These are phyloP conservation scores for Citrus maxima DNA, from an alignment of 345 rosid genomes.

Conservation along the genomic window DNA sequence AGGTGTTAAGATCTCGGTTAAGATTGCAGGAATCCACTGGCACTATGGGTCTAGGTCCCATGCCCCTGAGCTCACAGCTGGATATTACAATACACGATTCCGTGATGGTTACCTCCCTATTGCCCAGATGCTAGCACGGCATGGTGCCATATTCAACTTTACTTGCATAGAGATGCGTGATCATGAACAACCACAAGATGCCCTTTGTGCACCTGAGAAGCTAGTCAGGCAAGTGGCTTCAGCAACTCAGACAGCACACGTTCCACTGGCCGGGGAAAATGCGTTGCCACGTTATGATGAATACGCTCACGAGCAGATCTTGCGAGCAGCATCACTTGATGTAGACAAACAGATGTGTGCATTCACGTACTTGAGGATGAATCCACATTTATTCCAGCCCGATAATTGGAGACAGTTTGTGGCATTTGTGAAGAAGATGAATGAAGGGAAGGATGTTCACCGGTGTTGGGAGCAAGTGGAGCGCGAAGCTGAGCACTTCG, in stretches of 20 bases:
- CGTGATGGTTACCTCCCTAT: slow-evolving; percentile 92
- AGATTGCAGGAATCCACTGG: slow-evolving; percentile 97
- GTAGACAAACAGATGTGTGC: slow-evolving; percentile 84
- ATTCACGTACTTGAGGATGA: slow-evolving; percentile 95
- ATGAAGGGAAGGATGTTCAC: slow-evolving; percentile 55
- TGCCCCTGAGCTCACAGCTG: slow-evolving; percentile 98
- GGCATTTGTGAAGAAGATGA: slow-evolving; percentile 88
- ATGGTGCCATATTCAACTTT: slow-evolving; percentile 87
- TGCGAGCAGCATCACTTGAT: slow-evolving; percentile 59
- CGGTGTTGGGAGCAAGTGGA: slow-evolving; percentile 84
- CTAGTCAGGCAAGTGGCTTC: slow-evolving; percentile 85
- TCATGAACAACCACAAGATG: slow-evolving; percentile 95
- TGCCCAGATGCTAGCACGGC: slow-evolving; percentile 86
- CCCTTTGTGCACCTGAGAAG: slow-evolving; percentile 90
- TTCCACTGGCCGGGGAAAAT: slow-evolving; percentile 90
- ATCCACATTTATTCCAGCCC: slow-evolving; percentile 61
- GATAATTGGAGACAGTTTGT: slow-evolving; percentile 93
- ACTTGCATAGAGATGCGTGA: slow-evolving; percentile 97
- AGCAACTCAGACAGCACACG: slow-evolving; percentile 64
- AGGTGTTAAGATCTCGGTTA: slow-evolving; percentile 73
- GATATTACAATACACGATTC: slow-evolving; percentile 87
- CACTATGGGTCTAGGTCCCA: slow-evolving; percentile 94
- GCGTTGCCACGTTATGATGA: slow-evolving; percentile 84
- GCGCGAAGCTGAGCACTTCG: slow-evolving; percentile 88
- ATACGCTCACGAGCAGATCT: slow-evolving; percentile 70